Evolutionary conservation across 2,329 filamentous ascomycete genomes (phyloP).

Genomic region (Ophiostoma montium): DNA sequence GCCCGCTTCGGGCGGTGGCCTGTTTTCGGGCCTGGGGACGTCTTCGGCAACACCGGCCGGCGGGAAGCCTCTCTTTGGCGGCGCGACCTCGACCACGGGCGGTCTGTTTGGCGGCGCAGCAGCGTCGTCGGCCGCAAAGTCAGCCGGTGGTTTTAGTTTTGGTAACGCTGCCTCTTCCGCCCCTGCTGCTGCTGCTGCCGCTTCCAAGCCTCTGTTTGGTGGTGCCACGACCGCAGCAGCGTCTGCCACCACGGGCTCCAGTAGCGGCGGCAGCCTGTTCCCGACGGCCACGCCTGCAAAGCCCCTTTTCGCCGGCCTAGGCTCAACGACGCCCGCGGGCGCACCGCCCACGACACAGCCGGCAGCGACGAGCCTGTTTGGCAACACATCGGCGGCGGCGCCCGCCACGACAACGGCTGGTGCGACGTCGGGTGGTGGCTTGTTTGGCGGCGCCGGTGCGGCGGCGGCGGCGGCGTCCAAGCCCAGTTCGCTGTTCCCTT

Average conservation of each 20-base stretch:
- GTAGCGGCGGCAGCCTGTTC: conserved; percentile 5
- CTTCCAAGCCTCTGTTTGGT: conserved; percentile 1
- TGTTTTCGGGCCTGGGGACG: not conserved
- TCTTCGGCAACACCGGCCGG: not conserved
- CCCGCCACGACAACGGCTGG: conserved; percentile 7
- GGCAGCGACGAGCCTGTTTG: conserved; percentile 7
- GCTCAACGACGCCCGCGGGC: conserved; percentile 41
- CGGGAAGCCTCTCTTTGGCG: not conserved
- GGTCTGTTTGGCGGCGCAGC: not conserved
- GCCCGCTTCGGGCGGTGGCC: conserved; percentile 1
- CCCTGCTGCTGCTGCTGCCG: not conserved
- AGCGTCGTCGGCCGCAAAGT: not conserved
- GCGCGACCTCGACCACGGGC: not conserved
- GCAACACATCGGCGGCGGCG: conserved; percentile 1
- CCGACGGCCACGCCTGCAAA: conserved; percentile 30
- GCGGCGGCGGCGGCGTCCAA: not conserved
- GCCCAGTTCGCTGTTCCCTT: not conserved
- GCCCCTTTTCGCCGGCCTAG: conserved; percentile 28
- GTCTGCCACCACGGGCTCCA: not conserved
- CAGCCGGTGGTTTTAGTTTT: conserved; percentile 2
- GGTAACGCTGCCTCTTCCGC: not conserved
- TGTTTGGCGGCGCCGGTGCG: conserved; percentile 1
- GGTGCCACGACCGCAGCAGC: conserved; percentile 2
- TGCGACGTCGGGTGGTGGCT: conserved; percentile 5
- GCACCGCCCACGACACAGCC: conserved; percentile 32